Percentiles rank a stretch among this genome's conserved stretches.
phyloP scores from a whole-genome alignment of 441 rosid genomes.

The Capsella rubella region DNA sequence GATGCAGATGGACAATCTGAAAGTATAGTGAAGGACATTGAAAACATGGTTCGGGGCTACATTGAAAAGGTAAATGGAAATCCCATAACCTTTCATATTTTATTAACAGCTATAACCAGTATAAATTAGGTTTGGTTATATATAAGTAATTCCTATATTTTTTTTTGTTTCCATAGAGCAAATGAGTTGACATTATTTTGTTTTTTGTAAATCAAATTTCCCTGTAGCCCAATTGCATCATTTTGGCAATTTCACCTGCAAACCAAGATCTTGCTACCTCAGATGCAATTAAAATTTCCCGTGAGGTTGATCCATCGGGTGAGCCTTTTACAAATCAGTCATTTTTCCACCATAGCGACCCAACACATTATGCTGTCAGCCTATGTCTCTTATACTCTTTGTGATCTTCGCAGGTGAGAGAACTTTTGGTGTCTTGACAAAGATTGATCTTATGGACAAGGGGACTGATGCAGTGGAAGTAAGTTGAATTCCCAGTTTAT shows the following conservation, averaged over 20 bases:
- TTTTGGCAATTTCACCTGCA: conserved; percentile 97
- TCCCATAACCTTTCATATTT: conserved; percentile 13
- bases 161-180: neutral
- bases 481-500: conserved; percentile 49
- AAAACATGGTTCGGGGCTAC: conserved; percentile 91
- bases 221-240: conserved; percentile 89
- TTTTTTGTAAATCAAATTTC: conserved; percentile 37
- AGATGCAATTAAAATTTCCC: conserved; percentile 95
- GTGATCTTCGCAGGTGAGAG: conserved; percentile 81
- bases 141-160: neutral
- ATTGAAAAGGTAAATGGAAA: conserved; percentile 84
- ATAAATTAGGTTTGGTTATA: conserved; percentile 18
- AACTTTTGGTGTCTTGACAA: conserved; percentile 94
- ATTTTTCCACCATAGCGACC: conserved; percentile 11
- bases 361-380: conserved; percentile 4
- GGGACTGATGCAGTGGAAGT: conserved; percentile 99
- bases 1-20: conserved; percentile 96
- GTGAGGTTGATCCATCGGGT: conserved; percentile 98
- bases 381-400: conserved; percentile 25
- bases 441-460: conserved; percentile 98
- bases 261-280: conserved; percentile 99
- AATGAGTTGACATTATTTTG: conserved; percentile 24
- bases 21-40: conserved; percentile 89
- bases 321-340: conserved; percentile 33
- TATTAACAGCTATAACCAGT: conserved; percentile 6